Base-by-base conservation (phyloP, 2,329 filamentous ascomycete species). In the Ceratocystis smalleyi region DNA sequence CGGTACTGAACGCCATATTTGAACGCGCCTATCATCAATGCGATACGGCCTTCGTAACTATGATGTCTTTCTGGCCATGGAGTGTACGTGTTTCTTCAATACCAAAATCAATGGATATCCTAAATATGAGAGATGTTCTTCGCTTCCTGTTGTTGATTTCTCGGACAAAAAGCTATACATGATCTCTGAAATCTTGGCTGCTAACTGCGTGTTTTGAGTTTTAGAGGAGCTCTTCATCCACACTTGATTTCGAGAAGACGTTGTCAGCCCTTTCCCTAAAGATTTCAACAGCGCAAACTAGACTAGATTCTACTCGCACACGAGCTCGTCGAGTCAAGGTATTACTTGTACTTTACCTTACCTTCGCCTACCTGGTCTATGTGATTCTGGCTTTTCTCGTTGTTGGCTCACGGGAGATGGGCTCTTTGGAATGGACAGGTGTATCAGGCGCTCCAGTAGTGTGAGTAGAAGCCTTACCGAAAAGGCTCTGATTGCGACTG, bases 191-290 rank as follows among this genome's bases (percentile, higher is more conserved):
- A 5, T 4, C 12, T 15, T 51, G 15, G 1, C 15, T 10, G 47
- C 47, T 51, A 51, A 51, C 47, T 51, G 22, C 12, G 17, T 51
- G 7, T 12, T 30, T 32, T 30, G 45, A 51, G 10, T n/a, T 45
- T 6, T 68, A 95, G 90, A 83, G 83, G 75, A 82, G 89, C 71
- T 82, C 87, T 73, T 87, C 83, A 72, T 95, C 91, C 69, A 87
- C 94, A 30, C 91, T 91, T 62, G 89, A 87, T 3, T 99, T 97
- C 72, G 94, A 99, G 77, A 96, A 91, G 78, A 84, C 87, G 1
- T 84, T 99, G 35, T 89, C 90, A 8, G 80, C 83, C 27, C 83
- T 99, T 57, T 88, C 91, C 10, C 78, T 79, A 62, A 96, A 94
- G 76, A 96, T 99, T 73, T 80, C 86, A 49, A 81, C 84, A 68